Evolutionary conservation across 805 yeast genomes (phyloP).

Genomic region (Candida mattraensis): DNA sequence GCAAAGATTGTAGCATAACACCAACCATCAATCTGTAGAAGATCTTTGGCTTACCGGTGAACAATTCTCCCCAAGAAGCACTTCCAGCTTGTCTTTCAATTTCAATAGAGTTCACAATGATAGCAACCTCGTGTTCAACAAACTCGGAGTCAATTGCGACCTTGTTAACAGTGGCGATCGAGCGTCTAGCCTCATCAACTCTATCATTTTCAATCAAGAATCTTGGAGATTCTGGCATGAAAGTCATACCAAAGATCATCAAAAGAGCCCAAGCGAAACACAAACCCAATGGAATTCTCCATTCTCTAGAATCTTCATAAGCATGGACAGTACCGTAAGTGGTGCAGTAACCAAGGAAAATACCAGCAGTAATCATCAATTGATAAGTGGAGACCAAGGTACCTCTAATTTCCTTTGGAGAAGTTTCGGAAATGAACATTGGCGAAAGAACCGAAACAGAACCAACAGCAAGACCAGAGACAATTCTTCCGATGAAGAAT

Average conservation of each 20-base stretch:
- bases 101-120: slow-evolving; percentile 60
- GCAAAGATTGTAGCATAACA: slow-evolving; percentile 56
- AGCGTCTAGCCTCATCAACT: slow-evolving; percentile 51
- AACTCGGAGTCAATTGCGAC: slow-evolving; percentile 52
- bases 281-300: slow-evolving; percentile 63
- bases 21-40: slow-evolving; percentile 57
- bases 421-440: slow-evolving; percentile 62
- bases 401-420: slow-evolving; percentile 74
- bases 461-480: slow-evolving; percentile 58
- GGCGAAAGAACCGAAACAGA: slow-evolving; percentile 53
- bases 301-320: slow-evolving; percentile 51
- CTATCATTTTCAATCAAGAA: slow-evolving; percentile 52
- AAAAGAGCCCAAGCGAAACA: slow-evolving; percentile 54
- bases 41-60: slow-evolving; percentile 65
- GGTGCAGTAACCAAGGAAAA: slow-evolving; percentile 67
- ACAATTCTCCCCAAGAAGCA: slow-evolving; percentile 63
- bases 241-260: slow-evolving; percentile 49
- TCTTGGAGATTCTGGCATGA: slow-evolving; percentile 73
- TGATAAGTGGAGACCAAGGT: slow-evolving; percentile 69
- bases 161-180: slow-evolving; percentile 61
- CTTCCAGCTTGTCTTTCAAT: slow-evolving; percentile 61
- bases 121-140: slow-evolving; percentile 52
- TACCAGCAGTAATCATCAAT: slow-evolving; percentile 68
- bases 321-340: slow-evolving; percentile 60
- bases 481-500: slow-evolving; percentile 59